Percentiles rank a stretch among this genome's conserved stretches.
These are phyloP conservation scores for Apostasia ramifera DNA, from an alignment of 106 monocot species.

Conservation along the genomic window DNA sequence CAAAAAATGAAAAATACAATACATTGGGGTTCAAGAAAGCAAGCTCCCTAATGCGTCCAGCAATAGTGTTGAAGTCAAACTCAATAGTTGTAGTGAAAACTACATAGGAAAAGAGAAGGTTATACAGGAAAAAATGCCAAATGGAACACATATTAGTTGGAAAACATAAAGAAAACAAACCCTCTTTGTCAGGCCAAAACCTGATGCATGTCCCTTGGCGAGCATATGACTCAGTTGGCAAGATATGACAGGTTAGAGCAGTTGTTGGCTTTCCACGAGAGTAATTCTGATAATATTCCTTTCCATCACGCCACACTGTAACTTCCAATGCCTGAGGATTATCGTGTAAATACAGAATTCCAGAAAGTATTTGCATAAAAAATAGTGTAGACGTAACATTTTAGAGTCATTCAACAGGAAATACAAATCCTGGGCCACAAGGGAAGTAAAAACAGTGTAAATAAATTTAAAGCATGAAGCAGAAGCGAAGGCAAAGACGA, in stretches of 20 bases:
- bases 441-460: too few relatives aligned
- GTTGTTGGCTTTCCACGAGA: conserved; percentile 90
- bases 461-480: too few relatives aligned
- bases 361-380: too few relatives aligned
- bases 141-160: background rate
- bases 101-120: conserved; percentile 17
- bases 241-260: conserved; percentile 22
- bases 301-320: conserved; percentile 91
- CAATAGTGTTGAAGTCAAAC: conserved; percentile 82
- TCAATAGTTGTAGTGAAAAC: conserved; percentile 84
- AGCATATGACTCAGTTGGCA: conserved; percentile 34
- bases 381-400: too few relatives aligned
- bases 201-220: conserved; percentile 73
- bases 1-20: conserved; percentile 2
- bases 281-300: conserved; percentile 69
- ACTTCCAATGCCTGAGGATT: conserved; percentile 66
- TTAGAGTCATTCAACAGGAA: too few relatives aligned
- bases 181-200: conserved; percentile 95
- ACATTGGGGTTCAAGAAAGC: conserved; percentile 97
- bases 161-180: conserved; percentile 21
- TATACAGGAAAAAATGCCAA: background rate
- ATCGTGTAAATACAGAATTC: too few relatives aligned
- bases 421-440: too few relatives aligned
- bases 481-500: too few relatives aligned
- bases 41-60: conserved; percentile 91